Evolutionary conservation across 805 yeast genomes (phyloP).

Genomic region (Candida methanosorbosa): DNA sequence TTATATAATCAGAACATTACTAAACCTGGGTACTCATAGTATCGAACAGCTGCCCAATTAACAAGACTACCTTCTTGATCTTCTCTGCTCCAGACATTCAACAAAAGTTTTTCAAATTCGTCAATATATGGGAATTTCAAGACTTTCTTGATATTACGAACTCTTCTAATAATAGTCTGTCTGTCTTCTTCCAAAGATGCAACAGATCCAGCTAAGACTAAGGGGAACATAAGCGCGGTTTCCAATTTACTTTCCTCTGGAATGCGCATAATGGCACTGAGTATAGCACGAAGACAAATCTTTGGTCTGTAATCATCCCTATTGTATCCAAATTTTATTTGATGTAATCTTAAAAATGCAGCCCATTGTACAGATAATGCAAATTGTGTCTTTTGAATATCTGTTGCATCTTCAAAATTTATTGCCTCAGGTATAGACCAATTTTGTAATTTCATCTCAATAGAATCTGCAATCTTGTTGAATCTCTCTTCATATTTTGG

Average conservation of each 20-base stretch:
- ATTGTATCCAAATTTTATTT: conserved; percentile 20
- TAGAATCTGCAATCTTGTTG: conserved; percentile 15
- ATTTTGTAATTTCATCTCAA: conserved; percentile 21
- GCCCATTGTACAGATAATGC: conserved; percentile 23
- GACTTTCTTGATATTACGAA: conserved; percentile 11
- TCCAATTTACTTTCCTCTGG: conserved; percentile 17
- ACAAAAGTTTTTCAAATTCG: conserved; percentile 18
- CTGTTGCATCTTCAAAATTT: conserved; percentile 11
- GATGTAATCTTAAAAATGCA: conserved; percentile 21
- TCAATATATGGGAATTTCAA: conserved; percentile 19
- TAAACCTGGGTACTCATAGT: conserved; percentile 20
- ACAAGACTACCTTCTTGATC: conserved; percentile 14
- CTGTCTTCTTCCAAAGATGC: conserved; percentile 14
- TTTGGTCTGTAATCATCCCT: conserved; percentile 16
- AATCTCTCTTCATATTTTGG: conserved; percentile 16
- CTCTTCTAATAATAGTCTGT: conserved; percentile 12
- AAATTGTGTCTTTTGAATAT: conserved; percentile 14
- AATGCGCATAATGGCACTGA: conserved; percentile 14
- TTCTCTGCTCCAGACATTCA: conserved; percentile 19
- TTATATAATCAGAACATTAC: conserved; percentile 26
- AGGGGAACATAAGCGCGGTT: conserved; percentile 20
- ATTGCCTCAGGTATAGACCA: conserved; percentile 16
- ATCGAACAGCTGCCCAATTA: conserved; percentile 24
- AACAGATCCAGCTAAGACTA: conserved; percentile 23
- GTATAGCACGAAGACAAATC: conserved; percentile 16